These are phyloP conservation scores for Macadamia integrifolia DNA, from an alignment of 164 flowering plant species.

Conservation along the genomic window DNA sequence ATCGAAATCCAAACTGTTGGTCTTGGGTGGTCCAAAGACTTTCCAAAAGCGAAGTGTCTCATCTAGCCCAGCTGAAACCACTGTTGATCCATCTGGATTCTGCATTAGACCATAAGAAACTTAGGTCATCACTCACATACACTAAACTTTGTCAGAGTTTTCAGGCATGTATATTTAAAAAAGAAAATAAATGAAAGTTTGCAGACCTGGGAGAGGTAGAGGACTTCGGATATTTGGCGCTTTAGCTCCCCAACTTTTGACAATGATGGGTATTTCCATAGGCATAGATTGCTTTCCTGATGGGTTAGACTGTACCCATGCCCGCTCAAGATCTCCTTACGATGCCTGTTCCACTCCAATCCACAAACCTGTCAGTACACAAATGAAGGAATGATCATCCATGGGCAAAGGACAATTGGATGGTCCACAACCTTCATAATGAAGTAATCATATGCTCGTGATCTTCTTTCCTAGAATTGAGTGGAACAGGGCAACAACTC, in stretches of 20 bases:
- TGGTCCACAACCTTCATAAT: no score
- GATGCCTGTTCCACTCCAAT: conserved; percentile 55
- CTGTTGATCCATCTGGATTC: conserved; percentile 56
- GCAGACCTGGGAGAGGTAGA: conserved; percentile 46
- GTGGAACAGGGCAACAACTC: no score
- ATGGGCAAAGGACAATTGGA: not conserved
- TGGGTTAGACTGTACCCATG: conserved; percentile 35
- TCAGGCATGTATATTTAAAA: not conserved
- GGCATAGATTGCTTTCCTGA: conserved; percentile 25
- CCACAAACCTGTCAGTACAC: conserved; percentile 36
- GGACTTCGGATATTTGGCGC: conserved; percentile 32
- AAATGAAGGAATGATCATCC: not conserved
- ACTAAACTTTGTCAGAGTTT: not conserved
- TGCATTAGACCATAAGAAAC: conserved; percentile 17
- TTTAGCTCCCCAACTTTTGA: conserved; percentile 28
- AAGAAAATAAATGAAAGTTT: not conserved
- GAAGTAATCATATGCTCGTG: no score
- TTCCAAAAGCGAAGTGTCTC: conserved; percentile 56
- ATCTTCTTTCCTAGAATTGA: no score
- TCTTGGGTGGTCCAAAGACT: conserved; percentile 31
- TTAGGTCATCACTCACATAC: not conserved
- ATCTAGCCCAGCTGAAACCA: conserved; percentile 43
- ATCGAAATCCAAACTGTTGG: conserved; percentile 20
- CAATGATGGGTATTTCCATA: conserved; percentile 61
- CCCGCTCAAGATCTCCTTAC: conserved; percentile 48